Evolutionary conservation across 2,329 filamentous ascomycete species (phyloP).

Genomic region (Hypoxylon sp.): DNA sequence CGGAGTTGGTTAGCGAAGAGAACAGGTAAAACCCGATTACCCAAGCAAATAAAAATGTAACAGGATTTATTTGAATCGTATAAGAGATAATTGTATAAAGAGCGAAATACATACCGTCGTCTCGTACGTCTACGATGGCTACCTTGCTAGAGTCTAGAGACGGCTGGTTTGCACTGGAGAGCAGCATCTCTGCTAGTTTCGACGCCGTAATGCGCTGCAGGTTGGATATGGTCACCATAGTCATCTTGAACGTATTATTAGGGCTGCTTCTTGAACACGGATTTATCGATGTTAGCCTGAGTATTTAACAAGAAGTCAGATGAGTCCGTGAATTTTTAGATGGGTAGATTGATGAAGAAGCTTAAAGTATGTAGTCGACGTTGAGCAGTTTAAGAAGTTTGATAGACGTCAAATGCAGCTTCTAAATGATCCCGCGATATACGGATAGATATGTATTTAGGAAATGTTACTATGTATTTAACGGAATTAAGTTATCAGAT

Average conservation of each 20-base stretch:
- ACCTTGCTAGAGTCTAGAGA: conserved; percentile 61
- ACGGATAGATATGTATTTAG: conserved; percentile 15
- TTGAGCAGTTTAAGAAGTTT: neutral
- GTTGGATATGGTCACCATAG: conserved; percentile 64
- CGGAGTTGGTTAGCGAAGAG: neutral
- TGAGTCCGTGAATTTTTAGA: neutral
- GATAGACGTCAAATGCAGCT: neutral
- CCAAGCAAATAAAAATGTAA: neutral
- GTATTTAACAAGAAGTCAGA: neutral
- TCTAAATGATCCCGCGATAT: conserved; percentile 12
- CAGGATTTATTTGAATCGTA: neutral
- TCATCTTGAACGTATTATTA: conserved; percentile 39
- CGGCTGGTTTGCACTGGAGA: conserved; percentile 62
- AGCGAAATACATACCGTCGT: conserved; percentile 72
- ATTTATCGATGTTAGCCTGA: neutral
- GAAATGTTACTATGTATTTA: neutral
- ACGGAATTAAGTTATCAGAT: neutral
- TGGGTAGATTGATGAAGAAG: conserved; percentile 1
- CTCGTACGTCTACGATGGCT: conserved; percentile 90
- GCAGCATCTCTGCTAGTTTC: conserved; percentile 76
- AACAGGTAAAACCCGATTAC: neutral
- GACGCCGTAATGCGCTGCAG: conserved; percentile 79
- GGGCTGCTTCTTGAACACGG: neutral
- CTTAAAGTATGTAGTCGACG: neutral
- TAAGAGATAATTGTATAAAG: neutral